Percentiles rank a stretch among this genome's conserved stretches.
phyloP scores from a whole-genome alignment of 177 flowering plant genomes.

The Vitis hybrid region DNA sequence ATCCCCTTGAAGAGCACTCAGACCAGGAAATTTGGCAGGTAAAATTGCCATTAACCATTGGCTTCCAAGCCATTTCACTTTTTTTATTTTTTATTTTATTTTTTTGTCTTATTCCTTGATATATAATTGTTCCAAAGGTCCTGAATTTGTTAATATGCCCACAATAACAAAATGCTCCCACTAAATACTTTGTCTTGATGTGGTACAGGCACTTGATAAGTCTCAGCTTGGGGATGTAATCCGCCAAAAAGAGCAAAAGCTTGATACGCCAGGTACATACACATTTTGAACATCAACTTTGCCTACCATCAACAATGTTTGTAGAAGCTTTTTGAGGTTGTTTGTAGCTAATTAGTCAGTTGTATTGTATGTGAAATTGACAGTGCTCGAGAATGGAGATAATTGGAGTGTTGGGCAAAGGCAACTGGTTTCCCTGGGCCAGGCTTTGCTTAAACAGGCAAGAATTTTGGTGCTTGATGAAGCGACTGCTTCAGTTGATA shows the following conservation, averaged over 20 bases:
- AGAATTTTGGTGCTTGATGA: slow-evolving; percentile 92
- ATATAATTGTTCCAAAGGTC: not conserved
- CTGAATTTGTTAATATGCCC: not conserved
- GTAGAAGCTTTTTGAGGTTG: not conserved
- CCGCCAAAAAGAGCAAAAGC: slow-evolving; percentile 75
- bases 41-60: not conserved
- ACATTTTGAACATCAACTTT: not conserved
- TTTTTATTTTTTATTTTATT: not conserved
- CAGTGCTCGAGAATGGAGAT: slow-evolving; percentile 95
- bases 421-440: slow-evolving; percentile 90
- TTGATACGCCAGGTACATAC: slow-evolving; percentile 80
- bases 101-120: not conserved
- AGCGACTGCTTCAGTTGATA: slow-evolving; percentile 97
- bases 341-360: not conserved
- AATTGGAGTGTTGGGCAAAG: slow-evolving; percentile 99
- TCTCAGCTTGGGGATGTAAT: slow-evolving; percentile 86
- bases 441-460: slow-evolving; percentile 91
- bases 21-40: slow-evolving; percentile 95
- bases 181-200: slow-evolving; percentile 5
- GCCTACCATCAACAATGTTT: not conserved
- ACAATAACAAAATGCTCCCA: not conserved
- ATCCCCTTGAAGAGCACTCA: slow-evolving; percentile 89
- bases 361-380: slow-evolving; percentile 10
- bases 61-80: not conserved
- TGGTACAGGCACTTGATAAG: slow-evolving; percentile 84